Base-by-base conservation (phyloP, 352 stramenopile species). In the Globisporangium megalacanthum region DNA sequence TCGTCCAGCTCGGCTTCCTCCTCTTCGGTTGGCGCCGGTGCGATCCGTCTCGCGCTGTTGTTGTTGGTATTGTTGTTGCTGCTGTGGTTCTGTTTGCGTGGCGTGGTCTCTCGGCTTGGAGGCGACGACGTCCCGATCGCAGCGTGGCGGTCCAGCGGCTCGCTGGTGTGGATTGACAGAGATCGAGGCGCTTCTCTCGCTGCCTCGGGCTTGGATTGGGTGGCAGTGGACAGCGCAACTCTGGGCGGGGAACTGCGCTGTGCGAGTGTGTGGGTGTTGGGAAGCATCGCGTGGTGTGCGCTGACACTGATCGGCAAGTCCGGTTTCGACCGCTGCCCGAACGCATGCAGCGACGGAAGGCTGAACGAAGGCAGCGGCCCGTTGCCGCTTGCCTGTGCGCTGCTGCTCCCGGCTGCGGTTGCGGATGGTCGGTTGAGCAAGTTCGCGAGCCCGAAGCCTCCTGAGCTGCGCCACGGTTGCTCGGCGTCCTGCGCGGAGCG, bases 391-490 rank as follows among this genome's bases (percentile, higher is more conserved):
- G 48, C 19, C n/a, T 48, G 19, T 1, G 8, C n/a, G 7, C 6
- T 39, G 41, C 36, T 36, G 47, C n/a, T 61, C 64, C 39, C 39
- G 33, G 31, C 19, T 6, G 33, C 31, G 35, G 46, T 44, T 5
- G 63, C 2, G 1, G 50, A 36, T 36, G 50, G 14, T 13, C 78
- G 78, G 56, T 94, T 92, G 49, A 94, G 71, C 52, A 94, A 84
- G 60, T 87, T 89, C 31, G 84, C 84, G 58, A 94, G 73, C 29
- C 81, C 81, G 55, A 94, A 94, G 39, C 77, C 73, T 13, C 74
- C 80, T 8, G 79, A 83, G 33, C 69, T 60, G 42, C 78, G 69
- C 83, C 83, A 94, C 36, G 78, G 70, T 25, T 94, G 70, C 33
- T 94, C 76, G 6, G 73, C 60, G 65, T 91, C 77, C 79, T 91